Base-by-base conservation (phyloP, 495 filamentous ascomycete species). In the Aspergillus panamensis region DNA sequence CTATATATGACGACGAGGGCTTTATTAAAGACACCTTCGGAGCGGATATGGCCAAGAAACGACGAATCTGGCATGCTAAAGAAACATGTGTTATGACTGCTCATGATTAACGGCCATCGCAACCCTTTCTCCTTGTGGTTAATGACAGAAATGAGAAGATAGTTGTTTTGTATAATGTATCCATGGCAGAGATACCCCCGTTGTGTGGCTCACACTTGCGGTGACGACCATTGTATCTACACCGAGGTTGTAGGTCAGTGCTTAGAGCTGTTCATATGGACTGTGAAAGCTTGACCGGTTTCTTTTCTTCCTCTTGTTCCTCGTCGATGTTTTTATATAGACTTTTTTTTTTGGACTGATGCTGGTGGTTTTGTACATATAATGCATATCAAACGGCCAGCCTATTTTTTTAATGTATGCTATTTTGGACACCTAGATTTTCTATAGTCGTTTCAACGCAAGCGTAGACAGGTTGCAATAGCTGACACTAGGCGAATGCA, bases 61-160 rank as follows among this genome's bases (percentile, higher is more conserved):
- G 89, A 58, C 80, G 85, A 61, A 81, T 89, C 48, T 93, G 89
- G 89, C 81, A 87, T 74, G 82, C 82, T 6, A 79, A 84, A 65
- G 80, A 87, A 64, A 73, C 78, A 25, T 90, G 85, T 69, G 62
- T 83, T 43, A 70, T 93, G 60, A 68, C 81, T 60, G 87, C 88
- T 29, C 62, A 65, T 48, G 67, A 68, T 51, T 76, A 48, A 67
- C 42, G 48, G 40, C 48, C 56, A 20, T 9, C 42, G 16, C 25
- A 25, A 9, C 42, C 16, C 6, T 3, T 21, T 45, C 17, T 45
- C 42, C 8, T 48, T 8, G 30, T 8, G 43, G 35, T n/a, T 39
- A 8, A 10, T n/a, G 19, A 30, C 10, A 53, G 51, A 42, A 19
- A 53, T 10, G 35, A 39, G 35, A 39, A 39, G 14, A n/a, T 13